Evolutionary conservation across 169 alveolate genomes (phyloP).

Genomic region (Blepharisma undulans): DNA sequence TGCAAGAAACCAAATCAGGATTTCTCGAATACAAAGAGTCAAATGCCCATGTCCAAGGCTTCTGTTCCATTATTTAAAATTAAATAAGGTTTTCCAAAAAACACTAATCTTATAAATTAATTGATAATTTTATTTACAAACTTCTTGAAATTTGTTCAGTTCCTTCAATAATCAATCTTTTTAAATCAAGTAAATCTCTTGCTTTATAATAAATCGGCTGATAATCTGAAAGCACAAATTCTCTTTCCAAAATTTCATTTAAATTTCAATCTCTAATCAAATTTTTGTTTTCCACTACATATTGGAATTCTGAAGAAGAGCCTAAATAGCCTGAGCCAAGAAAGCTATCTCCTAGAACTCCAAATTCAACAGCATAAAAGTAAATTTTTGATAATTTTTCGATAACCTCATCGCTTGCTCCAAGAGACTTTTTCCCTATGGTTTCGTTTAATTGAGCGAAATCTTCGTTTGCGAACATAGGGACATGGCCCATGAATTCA

Average conservation of each 20-base stretch:
- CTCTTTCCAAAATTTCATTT: not conserved
- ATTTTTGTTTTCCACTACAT: not conserved
- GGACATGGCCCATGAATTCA: slow-evolving; percentile 75
- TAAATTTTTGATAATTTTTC: slow-evolving; percentile 62
- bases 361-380: slow-evolving; percentile 77
- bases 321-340: not conserved
- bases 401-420: slow-evolving; percentile 58
- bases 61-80: not conserved
- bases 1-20: not conserved
- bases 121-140: not conserved
- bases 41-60: not conserved
- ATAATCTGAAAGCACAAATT: not conserved
- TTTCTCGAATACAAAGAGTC: not conserved
- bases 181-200: not conserved
- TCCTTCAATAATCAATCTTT: not conserved
- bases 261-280: not conserved
- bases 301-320: not conserved
- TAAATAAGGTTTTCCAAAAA: not conserved
- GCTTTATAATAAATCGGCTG: not conserved
- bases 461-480: slow-evolving; percentile 66
- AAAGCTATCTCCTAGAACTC: slow-evolving; percentile 59
- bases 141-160: not conserved
- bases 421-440: slow-evolving; percentile 70
- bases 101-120: not conserved
- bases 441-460: slow-evolving; percentile 65